phyloP scores from a whole-genome alignment of 805 yeast genomes.

The Sugiyamaella americana region DNA sequence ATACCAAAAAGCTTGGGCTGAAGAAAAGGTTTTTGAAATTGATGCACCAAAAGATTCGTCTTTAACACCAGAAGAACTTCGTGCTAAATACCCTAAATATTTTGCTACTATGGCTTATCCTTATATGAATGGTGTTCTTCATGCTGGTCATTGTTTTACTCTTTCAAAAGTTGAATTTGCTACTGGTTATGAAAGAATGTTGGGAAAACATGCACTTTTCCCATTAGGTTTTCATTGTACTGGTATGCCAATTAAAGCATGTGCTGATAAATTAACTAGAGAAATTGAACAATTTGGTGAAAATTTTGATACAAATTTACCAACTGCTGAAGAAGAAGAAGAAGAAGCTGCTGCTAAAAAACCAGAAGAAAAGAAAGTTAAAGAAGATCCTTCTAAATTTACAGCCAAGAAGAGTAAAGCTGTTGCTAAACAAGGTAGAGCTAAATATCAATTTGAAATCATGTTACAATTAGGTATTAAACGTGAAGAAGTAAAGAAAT shows the following conservation, averaged over 20 bases:
- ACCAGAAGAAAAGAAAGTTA: constrained; percentile 28
- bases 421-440: constrained; percentile 86
- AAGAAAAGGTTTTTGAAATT: constrained; percentile 77
- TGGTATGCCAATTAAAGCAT: constrained; percentile 93
- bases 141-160: constrained; percentile 96
- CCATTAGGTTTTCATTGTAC: constrained; percentile 99
- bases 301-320: constrained; percentile 64
- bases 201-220: constrained; percentile 84
- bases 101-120: constrained; percentile 97
- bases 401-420: constrained; percentile 91
- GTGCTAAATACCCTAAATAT: constrained; percentile 74
- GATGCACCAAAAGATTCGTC: constrained; percentile 72
- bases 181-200: constrained; percentile 90
- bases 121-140: constrained; percentile 97
- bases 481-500: constrained; percentile 73
- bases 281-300: constrained; percentile 88
- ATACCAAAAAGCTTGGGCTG: constrained; percentile 83
- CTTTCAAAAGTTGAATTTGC: constrained; percentile 89
- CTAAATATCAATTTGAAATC: constrained; percentile 92
- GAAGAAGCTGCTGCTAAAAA: constrained; percentile 11
- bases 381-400: constrained; percentile 84
- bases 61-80: constrained; percentile 62
- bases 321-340: constrained; percentile 46
- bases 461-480: constrained; percentile 92
- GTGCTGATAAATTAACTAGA: constrained; percentile 91